Evolutionary conservation across 495 filamentous ascomycete genomes (phyloP).

Genomic region (Podospora bellae-mahoneyi): DNA sequence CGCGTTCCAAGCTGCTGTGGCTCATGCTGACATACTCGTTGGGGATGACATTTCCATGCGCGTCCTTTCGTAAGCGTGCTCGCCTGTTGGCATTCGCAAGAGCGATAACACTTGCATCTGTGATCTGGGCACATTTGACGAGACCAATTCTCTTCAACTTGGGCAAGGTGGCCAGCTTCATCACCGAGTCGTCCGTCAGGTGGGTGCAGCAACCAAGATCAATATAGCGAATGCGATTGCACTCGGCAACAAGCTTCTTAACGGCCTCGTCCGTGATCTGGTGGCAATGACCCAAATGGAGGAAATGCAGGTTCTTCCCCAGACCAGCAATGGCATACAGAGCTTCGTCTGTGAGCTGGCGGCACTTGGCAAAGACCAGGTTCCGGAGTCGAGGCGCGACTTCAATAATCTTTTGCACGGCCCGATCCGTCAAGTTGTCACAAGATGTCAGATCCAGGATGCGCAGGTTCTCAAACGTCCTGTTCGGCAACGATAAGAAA

Average conservation of each 20-base stretch:
- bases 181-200: conserved; percentile 85
- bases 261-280: conserved; percentile 87
- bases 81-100: conserved; percentile 62
- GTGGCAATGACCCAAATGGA: conserved; percentile 91
- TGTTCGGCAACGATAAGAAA: conserved; percentile 68
- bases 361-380: conserved; percentile 90
- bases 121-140: conserved; percentile 89
- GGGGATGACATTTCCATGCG: conserved; percentile 31
- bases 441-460: conserved; percentile 94
- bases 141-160: conserved; percentile 92
- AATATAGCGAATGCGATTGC: conserved; percentile 95
- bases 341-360: conserved; percentile 82
- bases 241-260: conserved; percentile 72
- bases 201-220: conserved; percentile 92
- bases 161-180: conserved; percentile 76
- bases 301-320: conserved; percentile 93
- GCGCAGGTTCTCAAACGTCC: conserved; percentile 77
- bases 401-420: conserved; percentile 79
- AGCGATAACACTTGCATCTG: conserved; percentile 80
- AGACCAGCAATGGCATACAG: conserved; percentile 90
- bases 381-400: conserved; percentile 87
- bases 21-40: conserved; percentile 45
- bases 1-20: conserved; percentile 71
- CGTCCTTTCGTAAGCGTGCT: conserved; percentile 50
- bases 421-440: conserved; percentile 73